Evolutionary conservation across 2,329 filamentous ascomycete species (phyloP), one percentile per base, ranked within the genome.

Genomic region (Paecilomyces niveus): DNA sequence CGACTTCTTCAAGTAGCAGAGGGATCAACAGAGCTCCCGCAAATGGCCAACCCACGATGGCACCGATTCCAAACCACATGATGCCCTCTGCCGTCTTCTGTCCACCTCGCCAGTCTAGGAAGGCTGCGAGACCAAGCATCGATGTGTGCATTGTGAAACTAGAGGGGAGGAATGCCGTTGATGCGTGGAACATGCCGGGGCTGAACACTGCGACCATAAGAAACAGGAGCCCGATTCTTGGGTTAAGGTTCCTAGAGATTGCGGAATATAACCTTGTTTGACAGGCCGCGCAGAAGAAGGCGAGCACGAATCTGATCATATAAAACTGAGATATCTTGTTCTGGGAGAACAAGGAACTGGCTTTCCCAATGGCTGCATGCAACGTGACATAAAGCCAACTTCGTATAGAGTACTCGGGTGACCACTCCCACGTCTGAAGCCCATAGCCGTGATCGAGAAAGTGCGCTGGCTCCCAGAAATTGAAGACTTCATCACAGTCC

Each of bases 401-500:
- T 62, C 94, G 87, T 66, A 99, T 97, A 55, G 92, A 90, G 75
- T 89, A 97, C 59, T 93, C 88, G 4, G 94, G 94, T 0, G 93
- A 96, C 76, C 97, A 99, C 75, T 99, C 94, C 94, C 94, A 99
- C 1, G 94, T 99, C 78, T 99, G 92, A 55, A 97, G 81, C 45
- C 93, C 94, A 70, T 96, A 93, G 67, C 90, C 90, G 78, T 97
- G 92, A 59, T 86, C 89, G 29, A 99, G 83, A 74, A 97, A 99
- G 75, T 99, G 94, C 0, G 92, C 86, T 0, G 94, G 93, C 69
- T 99, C 94, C 92, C 93, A 99, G 80, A 96, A 99, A 74, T 99
- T 99, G 83, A 96, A 99, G 10, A 93, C 93, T 78, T 99, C 94
- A 68, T 99, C 94, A 72, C 94, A 99, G 75, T 99, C 94, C 73